Evolutionary conservation across 768 basidiomycete species (phyloP), one percentile per base, ranked within the genome.

Genomic region (Harrya chromipes): DNA sequence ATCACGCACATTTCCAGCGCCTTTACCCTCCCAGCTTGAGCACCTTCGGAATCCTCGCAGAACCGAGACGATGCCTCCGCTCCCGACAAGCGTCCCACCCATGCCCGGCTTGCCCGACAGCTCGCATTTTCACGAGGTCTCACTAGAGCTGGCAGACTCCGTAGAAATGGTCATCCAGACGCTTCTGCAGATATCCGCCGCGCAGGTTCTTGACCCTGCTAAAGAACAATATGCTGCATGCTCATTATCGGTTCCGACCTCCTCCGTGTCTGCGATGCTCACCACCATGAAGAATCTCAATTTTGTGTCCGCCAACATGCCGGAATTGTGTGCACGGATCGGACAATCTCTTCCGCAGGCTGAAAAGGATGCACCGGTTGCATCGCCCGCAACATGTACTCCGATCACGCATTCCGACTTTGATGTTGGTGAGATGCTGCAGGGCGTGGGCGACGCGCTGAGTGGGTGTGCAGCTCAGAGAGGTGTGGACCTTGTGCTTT

Each of bases 201-300:
- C 87, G 0, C 94, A 97, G 67, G 72, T 97, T 17, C 78, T 97
- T 40, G 93, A 97, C 64, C 83, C 89, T n/a, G 85, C 87, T 3
- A 94, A 90, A 67, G 94, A 97, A 62, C 93, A 94, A 64, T 88
- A 93, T 62, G 87, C 93, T 2, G 87, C 90, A 21, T 95, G 90
- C 66, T 81, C 92, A 2, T 69, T 97, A 21, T 84, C 90, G 33
- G 81, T 97, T 38, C 94, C 94, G 10, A 89, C 89, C 0, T 81
- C 92, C 6, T 90, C 87, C 56, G 78, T 97, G 69, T 88, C 90
- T 16, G 90, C 91, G 34, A 77, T 97, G 66, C 81, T 97, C 65
- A 90, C 90, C 16, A 80, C 86, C 34, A 91, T 97, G 90, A 92
- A 93, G 71, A 89, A 87, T 56, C 80, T 97, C 56, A 95, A 95